Evolutionary conservation across 2,329 filamentous ascomycete species (phyloP).

Genomic region (Leptosphaerulina australis): DNA sequence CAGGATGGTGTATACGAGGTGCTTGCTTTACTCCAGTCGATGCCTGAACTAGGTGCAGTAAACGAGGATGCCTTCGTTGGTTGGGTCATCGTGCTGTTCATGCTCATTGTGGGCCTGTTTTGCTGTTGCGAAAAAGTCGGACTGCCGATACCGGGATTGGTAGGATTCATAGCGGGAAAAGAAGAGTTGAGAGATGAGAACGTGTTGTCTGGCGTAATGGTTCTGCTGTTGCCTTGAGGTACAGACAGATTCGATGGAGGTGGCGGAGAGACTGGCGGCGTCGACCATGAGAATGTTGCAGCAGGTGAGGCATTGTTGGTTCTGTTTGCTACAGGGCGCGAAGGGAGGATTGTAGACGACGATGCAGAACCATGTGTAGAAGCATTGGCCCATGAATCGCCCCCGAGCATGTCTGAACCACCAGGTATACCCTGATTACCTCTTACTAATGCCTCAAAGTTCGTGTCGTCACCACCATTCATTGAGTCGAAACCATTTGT

Average conservation of each 20-base stretch:
- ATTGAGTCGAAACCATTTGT: slow-evolving; percentile 65
- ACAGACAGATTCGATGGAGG: slow-evolving; percentile 31
- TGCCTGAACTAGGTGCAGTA: slow-evolving; percentile 26
- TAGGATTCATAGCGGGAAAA: slow-evolving; percentile 45
- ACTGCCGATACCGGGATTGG: slow-evolving; percentile 43
- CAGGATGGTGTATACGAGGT: slow-evolving; percentile 32
- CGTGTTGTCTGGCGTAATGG: slow-evolving; percentile 60
- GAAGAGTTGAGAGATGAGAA: slow-evolving; percentile 49
- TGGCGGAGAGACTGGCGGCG: slow-evolving; percentile 46
- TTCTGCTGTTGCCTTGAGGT: slow-evolving; percentile 46
- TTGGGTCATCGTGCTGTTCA: slow-evolving; percentile 40
- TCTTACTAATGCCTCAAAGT: slow-evolving; percentile 90
- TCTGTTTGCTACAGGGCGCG: slow-evolving; percentile 38
- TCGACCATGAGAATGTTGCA: slow-evolving; percentile 57
- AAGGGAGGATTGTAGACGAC: slow-evolving; percentile 34
- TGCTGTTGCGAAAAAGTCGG: slow-evolving; percentile 47
- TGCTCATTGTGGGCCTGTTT: slow-evolving; percentile 40
- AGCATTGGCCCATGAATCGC: slow-evolving; percentile 51
- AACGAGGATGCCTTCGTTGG: slow-evolving; percentile 34
- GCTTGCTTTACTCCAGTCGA: slow-evolving; percentile 43
- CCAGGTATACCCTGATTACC: slow-evolving; percentile 58
- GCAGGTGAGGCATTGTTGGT: slow-evolving; percentile 38
- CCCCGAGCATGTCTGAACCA: slow-evolving; percentile 50
- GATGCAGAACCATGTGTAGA: slow-evolving; percentile 42
- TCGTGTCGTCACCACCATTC: slow-evolving; percentile 66